Evolutionary conservation across 2,329 filamentous ascomycete genomes (phyloP).

Genomic region (Exophiala dermatitidis): DNA sequence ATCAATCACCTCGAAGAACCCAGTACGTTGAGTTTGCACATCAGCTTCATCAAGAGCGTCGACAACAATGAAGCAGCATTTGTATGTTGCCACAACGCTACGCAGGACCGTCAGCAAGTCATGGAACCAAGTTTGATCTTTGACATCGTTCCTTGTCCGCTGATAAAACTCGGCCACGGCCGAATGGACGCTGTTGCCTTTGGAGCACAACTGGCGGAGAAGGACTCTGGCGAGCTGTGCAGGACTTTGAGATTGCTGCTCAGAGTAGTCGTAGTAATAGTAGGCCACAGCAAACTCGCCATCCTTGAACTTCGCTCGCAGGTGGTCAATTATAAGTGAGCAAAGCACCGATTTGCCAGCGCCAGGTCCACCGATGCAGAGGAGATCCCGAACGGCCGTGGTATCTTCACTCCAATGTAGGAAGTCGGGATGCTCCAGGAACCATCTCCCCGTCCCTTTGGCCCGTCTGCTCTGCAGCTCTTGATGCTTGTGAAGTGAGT

Average conservation of each 20-base stretch:
- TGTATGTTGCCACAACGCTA: constrained; percentile 19
- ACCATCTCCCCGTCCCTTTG: constrained; percentile 32
- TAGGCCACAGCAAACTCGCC: constrained; percentile 24
- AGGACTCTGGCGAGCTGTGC: constrained; percentile 25
- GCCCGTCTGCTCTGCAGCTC: constrained; percentile 25
- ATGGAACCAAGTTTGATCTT: constrained; percentile 24
- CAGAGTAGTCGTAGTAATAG: constrained; percentile 31
- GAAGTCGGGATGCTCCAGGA: constrained; percentile 28
- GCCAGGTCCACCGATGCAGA: constrained; percentile 24
- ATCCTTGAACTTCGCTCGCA: constrained; percentile 14
- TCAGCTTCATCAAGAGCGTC: constrained; percentile 30
- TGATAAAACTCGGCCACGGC: constrained; percentile 27
- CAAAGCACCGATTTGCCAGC: constrained; percentile 24
- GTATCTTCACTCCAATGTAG: constrained; percentile 24
- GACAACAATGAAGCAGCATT: constrained; percentile 25
- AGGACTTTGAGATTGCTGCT: constrained; percentile 25
- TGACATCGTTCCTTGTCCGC: constrained; percentile 18
- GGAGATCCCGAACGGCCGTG: constrained; percentile 14
- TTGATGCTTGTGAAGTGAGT: constrained; percentile 21
- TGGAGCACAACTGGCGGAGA: constrained; percentile 26
- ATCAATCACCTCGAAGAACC: constrained; percentile 22
- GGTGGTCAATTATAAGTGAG: constrained; percentile 26
- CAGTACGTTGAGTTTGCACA: constrained; percentile 15
- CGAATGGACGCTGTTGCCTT: constrained; percentile 22
- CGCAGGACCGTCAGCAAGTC: constrained; percentile 22